Percentiles rank a stretch among this genome's conserved stretches.
Conservation (phyloP, 169 alveolate genomes). For the Eimeria acervulina region DNA sequence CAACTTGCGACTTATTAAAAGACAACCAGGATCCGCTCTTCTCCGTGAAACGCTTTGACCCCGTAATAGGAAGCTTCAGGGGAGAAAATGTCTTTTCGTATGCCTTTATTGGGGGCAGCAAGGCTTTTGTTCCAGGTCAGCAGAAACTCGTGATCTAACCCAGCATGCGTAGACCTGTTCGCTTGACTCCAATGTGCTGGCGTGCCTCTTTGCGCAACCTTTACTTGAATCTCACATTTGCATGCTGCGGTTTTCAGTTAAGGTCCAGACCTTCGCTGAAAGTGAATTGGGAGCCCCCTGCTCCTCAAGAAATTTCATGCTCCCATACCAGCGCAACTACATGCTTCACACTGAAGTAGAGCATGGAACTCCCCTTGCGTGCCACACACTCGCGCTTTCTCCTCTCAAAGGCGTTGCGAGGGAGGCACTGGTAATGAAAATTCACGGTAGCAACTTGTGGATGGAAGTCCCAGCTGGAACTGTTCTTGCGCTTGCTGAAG, state of each 20-base stretch:
- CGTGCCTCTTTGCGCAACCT: not conserved
- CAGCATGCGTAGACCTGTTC: not conserved
- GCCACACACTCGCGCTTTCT: not conserved
- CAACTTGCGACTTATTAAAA: constrained; percentile 7
- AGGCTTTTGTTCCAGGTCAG: constrained; percentile 56
- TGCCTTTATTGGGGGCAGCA: not conserved
- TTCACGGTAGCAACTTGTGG: constrained; percentile 52
- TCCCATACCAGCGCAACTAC: constrained; percentile 49
- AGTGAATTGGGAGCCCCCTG: constrained; percentile 69
- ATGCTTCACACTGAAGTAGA: constrained; percentile 7
- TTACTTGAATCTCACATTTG: not conserved
- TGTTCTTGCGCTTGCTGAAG: constrained; percentile 7
- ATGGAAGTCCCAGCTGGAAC: constrained; percentile 70
- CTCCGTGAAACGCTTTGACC: constrained; percentile 26
- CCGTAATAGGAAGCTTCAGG: not conserved
- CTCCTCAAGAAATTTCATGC: constrained; percentile 14
- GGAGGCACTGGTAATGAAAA: constrained; percentile 58
- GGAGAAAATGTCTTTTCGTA: constrained; percentile 6
- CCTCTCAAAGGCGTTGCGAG: constrained; percentile 26
- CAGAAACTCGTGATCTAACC: not conserved
- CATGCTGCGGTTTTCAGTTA: constrained; percentile 6
- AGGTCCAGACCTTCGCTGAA: not conserved
- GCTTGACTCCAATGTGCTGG: not conserved
- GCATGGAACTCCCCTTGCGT: constrained; percentile 38
- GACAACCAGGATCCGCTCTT: not conserved